Conservation (phyloP, 1,284 basidiomycete species). For the Phellopilus nigrolimitatus region DNA sequence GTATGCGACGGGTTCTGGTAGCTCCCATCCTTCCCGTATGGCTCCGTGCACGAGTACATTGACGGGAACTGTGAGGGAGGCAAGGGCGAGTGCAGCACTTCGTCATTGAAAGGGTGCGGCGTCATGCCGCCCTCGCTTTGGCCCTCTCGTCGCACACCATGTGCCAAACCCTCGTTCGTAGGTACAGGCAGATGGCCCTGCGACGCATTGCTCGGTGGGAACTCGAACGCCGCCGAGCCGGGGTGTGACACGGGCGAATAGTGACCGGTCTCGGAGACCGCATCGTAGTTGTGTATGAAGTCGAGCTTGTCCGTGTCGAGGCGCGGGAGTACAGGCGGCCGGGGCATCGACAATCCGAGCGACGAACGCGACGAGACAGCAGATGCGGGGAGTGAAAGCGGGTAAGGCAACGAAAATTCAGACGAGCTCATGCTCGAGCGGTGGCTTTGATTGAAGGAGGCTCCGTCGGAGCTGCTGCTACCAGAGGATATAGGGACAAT, state of each 20-base stretch:
- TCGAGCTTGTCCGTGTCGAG: slow-evolving; percentile 16
- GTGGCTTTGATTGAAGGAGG: slow-evolving; percentile 8
- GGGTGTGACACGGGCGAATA: slow-evolving; percentile 18
- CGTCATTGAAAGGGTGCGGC: neutral
- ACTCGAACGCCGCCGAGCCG: slow-evolving; percentile 3
- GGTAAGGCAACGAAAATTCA: slow-evolving; percentile 6
- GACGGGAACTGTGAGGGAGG: neutral
- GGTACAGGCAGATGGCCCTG: neutral
- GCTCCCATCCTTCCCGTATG: neutral
- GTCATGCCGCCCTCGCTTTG: neutral
- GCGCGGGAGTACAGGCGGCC: neutral
- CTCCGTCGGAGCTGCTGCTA: slow-evolving; percentile 2
- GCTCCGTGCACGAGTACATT: neutral
- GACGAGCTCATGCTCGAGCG: slow-evolving; percentile 11
- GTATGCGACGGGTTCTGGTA: neutral
- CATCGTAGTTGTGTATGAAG: slow-evolving; percentile 13
- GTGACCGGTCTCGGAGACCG: slow-evolving; percentile 19
- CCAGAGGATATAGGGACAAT: neutral
- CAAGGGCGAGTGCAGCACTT: no score
- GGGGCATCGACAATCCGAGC: neutral
- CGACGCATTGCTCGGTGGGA: neutral
- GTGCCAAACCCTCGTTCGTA: neutral
- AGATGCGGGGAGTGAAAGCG: neutral
- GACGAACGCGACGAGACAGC: slow-evolving; percentile 16
- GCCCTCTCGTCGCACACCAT: neutral